Percentiles rank a stretch among this genome's conserved stretches.
Evolutionary conservation across 306 rosid species (phyloP).

Genomic region (Inga oerstediana): DNA sequence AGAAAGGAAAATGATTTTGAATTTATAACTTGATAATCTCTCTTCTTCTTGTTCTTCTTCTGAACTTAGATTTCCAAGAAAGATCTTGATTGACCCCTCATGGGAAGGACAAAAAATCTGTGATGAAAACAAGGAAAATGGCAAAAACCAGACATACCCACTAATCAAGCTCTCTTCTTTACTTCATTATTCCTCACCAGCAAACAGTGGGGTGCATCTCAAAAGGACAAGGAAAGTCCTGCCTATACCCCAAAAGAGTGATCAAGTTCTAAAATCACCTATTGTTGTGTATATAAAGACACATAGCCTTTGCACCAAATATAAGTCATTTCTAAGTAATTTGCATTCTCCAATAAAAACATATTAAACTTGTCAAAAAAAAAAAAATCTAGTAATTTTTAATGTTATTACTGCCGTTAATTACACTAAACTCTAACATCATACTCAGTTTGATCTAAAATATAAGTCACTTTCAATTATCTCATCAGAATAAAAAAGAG

Average conservation of each 20-base stretch:
- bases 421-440: too few relatives aligned
- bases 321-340: too few relatives aligned
- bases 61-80: constrained; percentile 19
- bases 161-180: background rate
- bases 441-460: too few relatives aligned
- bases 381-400: too few relatives aligned
- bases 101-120: background rate
- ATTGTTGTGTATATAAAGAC: background rate
- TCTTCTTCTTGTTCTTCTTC: background rate
- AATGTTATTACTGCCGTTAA: too few relatives aligned
- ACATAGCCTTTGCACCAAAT: too few relatives aligned
- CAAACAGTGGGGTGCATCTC: background rate
- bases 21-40: background rate
- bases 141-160: constrained; percentile 11
- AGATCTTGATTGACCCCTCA: constrained; percentile 12
- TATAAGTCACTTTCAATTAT: too few relatives aligned
- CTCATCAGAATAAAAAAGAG: too few relatives aligned
- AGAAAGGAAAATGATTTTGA: background rate
- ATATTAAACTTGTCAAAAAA: too few relatives aligned
- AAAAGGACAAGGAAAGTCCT: background rate
- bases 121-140: background rate
- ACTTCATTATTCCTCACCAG: background rate
- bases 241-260: background rate
- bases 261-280: background rate
- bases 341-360: too few relatives aligned